Evolutionary conservation across 306 rosid genomes (phyloP).

Genomic region (Quercus mongolica): DNA sequence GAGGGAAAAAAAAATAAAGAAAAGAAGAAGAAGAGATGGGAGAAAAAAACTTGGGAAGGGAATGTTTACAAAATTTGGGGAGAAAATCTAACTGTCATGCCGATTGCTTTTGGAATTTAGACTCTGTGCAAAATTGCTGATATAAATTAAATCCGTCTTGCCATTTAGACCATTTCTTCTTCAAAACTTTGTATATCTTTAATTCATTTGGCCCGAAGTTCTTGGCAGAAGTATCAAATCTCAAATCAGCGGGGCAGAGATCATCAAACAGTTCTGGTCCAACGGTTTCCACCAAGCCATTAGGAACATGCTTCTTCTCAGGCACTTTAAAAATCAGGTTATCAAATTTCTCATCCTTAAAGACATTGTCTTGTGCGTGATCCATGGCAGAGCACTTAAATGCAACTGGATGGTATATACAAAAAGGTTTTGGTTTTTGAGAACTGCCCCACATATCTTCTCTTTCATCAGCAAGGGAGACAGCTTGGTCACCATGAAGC

Average conservation of each 20-base stretch:
- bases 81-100: not conserved
- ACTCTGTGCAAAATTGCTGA: constrained; percentile 27
- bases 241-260: constrained; percentile 53
- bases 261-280: constrained; percentile 48
- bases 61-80: too few species aligned
- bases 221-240: constrained; percentile 37
- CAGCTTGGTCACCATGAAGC: constrained; percentile 19
- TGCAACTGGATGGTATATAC: constrained; percentile 32
- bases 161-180: constrained; percentile 58
- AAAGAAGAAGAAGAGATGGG: not conserved
- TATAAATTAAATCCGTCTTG: constrained; percentile 35
- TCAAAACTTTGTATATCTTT: constrained; percentile 44
- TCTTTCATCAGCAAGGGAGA: constrained; percentile 53
- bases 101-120: constrained; percentile 13
- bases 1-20: not conserved
- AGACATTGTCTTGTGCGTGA: constrained; percentile 17
- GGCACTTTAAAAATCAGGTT: constrained; percentile 39
- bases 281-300: constrained; percentile 27
- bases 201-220: constrained; percentile 32
- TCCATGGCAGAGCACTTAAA: constrained; percentile 16
- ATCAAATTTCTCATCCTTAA: constrained; percentile 26
- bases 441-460: constrained; percentile 40
- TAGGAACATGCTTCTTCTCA: constrained; percentile 22
- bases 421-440: constrained; percentile 33
- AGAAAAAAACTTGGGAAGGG: not conserved